Base-by-base conservation (phyloP, 2,329 filamentous ascomycete species). In the Fusarium irregulare region DNA sequence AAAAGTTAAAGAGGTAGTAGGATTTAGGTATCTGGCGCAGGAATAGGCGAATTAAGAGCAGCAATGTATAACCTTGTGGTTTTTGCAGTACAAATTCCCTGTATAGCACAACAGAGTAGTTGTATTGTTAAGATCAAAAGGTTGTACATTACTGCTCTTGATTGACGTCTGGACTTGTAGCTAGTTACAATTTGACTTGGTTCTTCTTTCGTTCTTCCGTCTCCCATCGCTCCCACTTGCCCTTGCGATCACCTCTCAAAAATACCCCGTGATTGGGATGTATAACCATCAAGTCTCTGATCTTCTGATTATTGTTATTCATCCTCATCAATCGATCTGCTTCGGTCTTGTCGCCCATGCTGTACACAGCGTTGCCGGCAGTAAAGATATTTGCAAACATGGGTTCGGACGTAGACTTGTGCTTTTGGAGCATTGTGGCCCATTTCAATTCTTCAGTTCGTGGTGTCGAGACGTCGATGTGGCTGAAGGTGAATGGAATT, bases 231-330 rank as follows among this genome's bases (percentile, higher is more conserved):
- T 44, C 6, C 41, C 41, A 23, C 20, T 44, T 44, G 0, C 3
- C 9, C 10, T 3, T 18, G 16, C 23, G 20, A 44, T 18, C 9
- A 0, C 11, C 21, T 0, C 14, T 3, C 3, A 44, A 1, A 1
- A 23, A 23, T 2, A 20, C 8, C 1, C 0, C 10, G 4, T 28
- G 25, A 14, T 3, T 7, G 0, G 12, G 21, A 23, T 45, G 21
- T 10, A 0, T 20, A 0, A 0, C 2, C 16, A 20, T 30, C 1
- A 28, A 7, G 0, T n/a, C n/a, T 1, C 18, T 30, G 7, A 27
- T 5, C 6, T n/a, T 42, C 3, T 54, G 3, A 9, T 42, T 54
- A 6, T 18, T 34, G 1, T 32, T 55, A 0, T 34, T 16, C 6
- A 42, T 2, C 2, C 7, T 30, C 12, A 57, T 41, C 4, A 30